These are phyloP conservation scores for Diaporthe aspalathi DNA, from an alignment of 2,329 filamentous ascomycete species.

Conservation along the genomic window DNA sequence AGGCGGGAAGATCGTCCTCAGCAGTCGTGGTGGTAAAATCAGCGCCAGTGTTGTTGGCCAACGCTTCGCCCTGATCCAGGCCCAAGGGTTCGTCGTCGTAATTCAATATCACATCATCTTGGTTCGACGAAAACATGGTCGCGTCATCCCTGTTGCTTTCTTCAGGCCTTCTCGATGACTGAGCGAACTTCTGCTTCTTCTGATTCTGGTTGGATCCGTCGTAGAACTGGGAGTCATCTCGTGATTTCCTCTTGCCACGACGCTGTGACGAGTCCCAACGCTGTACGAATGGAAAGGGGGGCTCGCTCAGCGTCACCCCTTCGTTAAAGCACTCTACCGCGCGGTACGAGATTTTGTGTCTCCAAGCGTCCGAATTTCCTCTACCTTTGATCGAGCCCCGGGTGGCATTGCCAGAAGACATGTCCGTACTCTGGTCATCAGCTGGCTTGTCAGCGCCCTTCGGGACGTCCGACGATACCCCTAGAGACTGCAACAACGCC, in stretches of 20 bases:
- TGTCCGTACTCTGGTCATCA: conserved; percentile 42
- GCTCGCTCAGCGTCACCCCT: conserved; percentile 74
- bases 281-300: conserved; percentile 90
- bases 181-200: conserved; percentile 63
- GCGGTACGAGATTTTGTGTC: conserved; percentile 76
- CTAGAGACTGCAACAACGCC: conserved; percentile 49
- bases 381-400: conserved; percentile 44
- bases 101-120: conserved; percentile 52
- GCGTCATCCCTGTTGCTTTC: not conserved
- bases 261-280: conserved; percentile 85
- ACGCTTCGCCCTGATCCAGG: conserved; percentile 46
- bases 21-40: conserved; percentile 46
- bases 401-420: not conserved
- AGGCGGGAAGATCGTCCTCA: conserved; percentile 70
- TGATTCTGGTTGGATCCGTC: conserved; percentile 46
- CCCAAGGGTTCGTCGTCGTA: conserved; percentile 50
- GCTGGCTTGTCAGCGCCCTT: conserved; percentile 5
- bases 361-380: conserved; percentile 75
- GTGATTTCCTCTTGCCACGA: conserved; percentile 62
- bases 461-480: conserved; percentile 3
- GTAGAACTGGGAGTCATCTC: conserved; percentile 55
- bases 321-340: conserved; percentile 89
- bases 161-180: conserved; percentile 44
- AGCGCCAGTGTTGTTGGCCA: conserved; percentile 44
- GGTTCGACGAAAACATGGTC: not conserved